Evolutionary conservation across 805 yeast species (phyloP).

Genomic region (Zygosaccharomyces siamensis): DNA sequence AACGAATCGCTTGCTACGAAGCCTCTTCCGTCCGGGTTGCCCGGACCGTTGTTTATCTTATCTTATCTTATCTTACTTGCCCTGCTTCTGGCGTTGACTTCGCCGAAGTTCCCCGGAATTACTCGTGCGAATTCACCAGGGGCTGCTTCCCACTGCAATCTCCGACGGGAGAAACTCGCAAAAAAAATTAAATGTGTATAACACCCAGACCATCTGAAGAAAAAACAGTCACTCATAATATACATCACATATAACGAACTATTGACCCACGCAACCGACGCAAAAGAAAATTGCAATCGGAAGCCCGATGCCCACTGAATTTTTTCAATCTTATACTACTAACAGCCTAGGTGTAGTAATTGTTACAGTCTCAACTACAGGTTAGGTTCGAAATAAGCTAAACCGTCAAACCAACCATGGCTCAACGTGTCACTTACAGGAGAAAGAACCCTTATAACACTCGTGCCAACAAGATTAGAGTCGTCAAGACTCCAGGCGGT

Average conservation of each 20-base stretch:
- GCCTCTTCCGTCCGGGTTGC: no score
- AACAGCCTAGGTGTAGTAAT: not conserved
- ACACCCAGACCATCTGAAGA: not conserved
- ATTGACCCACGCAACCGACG: not conserved
- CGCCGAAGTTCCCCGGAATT: no score
- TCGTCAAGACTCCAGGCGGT: constrained; percentile 99
- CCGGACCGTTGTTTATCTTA: no score
- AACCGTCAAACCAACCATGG: constrained; percentile 58
- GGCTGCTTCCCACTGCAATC: no score
- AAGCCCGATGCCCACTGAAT: not conserved
- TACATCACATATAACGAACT: not conserved
- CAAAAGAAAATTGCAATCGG: not conserved
- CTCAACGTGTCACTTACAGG: constrained; percentile 99
- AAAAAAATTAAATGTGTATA: not conserved
- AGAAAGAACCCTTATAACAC: constrained; percentile 99
- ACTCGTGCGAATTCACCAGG: no score
- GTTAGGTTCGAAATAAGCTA: constrained; percentile 7
- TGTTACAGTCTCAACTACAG: no score
- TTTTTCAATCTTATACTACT: not conserved
- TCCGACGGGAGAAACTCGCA: not conserved
- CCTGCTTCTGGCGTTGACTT: no score
- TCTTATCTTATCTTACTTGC: no score
- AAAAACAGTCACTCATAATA: not conserved
- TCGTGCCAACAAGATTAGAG: constrained; percentile 98
- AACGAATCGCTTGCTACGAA: no score